Evolutionary conservation across 1,284 basidiomycete species (phyloP).

Genomic region (Rhodotorula sp.): DNA sequence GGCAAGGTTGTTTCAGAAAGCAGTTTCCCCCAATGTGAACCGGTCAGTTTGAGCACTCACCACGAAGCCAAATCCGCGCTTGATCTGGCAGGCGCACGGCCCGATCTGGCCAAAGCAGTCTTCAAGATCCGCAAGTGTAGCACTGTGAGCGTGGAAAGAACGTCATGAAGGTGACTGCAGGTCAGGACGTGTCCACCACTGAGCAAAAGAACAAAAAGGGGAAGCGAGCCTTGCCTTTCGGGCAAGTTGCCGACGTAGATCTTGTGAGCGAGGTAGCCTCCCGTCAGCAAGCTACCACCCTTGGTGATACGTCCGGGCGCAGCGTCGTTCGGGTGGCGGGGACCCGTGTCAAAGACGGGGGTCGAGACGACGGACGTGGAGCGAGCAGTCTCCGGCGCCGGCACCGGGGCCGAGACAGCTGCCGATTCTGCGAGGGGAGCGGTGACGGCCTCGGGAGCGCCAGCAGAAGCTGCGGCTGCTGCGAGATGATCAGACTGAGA

Average conservation of each 20-base stretch:
- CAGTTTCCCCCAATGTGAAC: background rate
- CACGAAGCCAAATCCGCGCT: constrained; percentile 45
- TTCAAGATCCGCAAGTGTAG: constrained; percentile 42
- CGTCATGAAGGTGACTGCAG: background rate
- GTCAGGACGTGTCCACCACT: background rate
- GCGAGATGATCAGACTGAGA: background rate
- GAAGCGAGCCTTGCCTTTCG: constrained; percentile 19
- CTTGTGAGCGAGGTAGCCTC: constrained; percentile 38
- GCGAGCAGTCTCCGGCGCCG: constrained; percentile 1
- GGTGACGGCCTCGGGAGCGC: background rate
- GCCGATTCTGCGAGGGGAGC: background rate
- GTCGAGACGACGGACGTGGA: background rate
- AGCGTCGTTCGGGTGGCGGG: constrained; percentile 28
- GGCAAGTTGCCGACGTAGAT: constrained; percentile 45
- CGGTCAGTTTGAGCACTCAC: constrained; percentile 8
- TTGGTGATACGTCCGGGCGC: constrained; percentile 26
- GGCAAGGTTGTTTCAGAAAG: background rate
- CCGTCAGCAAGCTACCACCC: constrained; percentile 29
- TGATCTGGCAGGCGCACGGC: constrained; percentile 41
- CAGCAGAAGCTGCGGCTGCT: background rate
- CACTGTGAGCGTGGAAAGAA: constrained; percentile 1
- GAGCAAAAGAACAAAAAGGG: background rate
- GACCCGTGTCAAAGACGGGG: constrained; percentile 3
- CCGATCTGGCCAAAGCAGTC: constrained; percentile 46
- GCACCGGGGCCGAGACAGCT: background rate